Evolutionary conservation across 148 eudicot species (phyloP), one percentile per base, ranked within the genome.

Genomic region (Bassia scoparia): DNA sequence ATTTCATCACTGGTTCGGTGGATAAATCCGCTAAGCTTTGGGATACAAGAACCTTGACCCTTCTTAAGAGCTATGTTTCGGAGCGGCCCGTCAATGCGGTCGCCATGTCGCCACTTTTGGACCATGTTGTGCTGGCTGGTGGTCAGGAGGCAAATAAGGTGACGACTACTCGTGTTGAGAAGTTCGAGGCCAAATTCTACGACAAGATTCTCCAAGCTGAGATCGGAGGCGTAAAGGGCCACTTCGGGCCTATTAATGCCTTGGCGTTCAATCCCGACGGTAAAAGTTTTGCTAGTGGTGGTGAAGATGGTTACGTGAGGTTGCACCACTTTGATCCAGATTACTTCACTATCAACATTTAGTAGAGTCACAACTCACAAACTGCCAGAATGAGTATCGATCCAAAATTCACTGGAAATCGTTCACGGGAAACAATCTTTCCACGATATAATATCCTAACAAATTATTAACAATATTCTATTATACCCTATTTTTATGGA

Each of bases 101-200:
- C n/a, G n/a, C n/a, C n/a, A n/a, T n/a, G n/a, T n/a, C n/a, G n/a
- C n/a, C n/a, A n/a, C n/a, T n/a, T n/a, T n/a, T n/a, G n/a, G n/a
- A n/a, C n/a, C n/a, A n/a, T n/a, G 93, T 91, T 82, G 98, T 95
- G 59, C 86, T 95, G 65, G 98, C 97, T 79, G 98, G 98, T 80
- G 98, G 98, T 71, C 96, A 89, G 81, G 97, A 87, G 63, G 97
- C 98, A 75, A 77, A 84, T 56, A 18, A 83, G 77, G 97, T 95
- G 73, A 91, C 97, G 3, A 88, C 84, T 16, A 85, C 98, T 76
- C 93, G 96, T 86, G 93, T 90, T 35, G 98, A 93, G 71, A 91
- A 89, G 79, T 95, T 95, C 69, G 97, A 95, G 64, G 97, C 98
- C 26, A 95, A 91, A 71, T 95, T 95, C 76, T 95, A 71, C 81